Evolutionary conservation across 768 basidiomycete species (phyloP), one percentile per base, ranked within the genome.

Genomic region (Naganishia vaughanmartiniae): DNA sequence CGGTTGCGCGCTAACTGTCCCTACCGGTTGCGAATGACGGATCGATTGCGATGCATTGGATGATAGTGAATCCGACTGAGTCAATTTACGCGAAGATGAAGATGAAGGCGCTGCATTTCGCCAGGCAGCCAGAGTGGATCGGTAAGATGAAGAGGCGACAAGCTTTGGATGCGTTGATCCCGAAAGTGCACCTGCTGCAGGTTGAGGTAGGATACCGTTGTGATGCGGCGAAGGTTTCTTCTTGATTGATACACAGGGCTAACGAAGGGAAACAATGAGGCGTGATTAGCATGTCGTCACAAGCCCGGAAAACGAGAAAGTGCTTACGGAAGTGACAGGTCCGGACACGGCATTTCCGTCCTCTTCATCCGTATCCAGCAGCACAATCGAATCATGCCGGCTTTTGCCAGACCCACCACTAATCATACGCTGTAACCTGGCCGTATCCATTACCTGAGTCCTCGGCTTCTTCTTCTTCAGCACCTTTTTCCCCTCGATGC

Each of bases 331-430:
- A n/a, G 39, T n/a, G 21, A n/a, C 42, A 26, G 60, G 60, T 34
- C 15, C 14, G 24, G n/a, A 7, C n/a, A 51, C 48, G 4, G 14
- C 39, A 36, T 39, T 26, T 19, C 4, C 21, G 39, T 45, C 14
- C 60, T 63, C 60, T 42, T 63, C 60, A 42, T 63, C 60, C 42
- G 60, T 63, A 30, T 63, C 42, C 24, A 63, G 39, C 24, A 63
- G 26, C 60, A 63, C 60, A 30, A 63, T 63, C 7, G 60, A 63
- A 30, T 63, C 60, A 14, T 42, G 26, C 39, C 46, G 24, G 30
- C 60, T 45, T 21, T 28, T 63, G 10, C 60, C 60, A 17, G 60
- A 63, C 26, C 60, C 60, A 6, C 60, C 60, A 28, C 60, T 63
- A 15, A 63, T 63, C 60, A 63, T 63, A 15, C 39, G 10, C 60